Conservation (phyloP, 1,284 basidiomycete genomes). For the Tilletia setariae region DNA sequence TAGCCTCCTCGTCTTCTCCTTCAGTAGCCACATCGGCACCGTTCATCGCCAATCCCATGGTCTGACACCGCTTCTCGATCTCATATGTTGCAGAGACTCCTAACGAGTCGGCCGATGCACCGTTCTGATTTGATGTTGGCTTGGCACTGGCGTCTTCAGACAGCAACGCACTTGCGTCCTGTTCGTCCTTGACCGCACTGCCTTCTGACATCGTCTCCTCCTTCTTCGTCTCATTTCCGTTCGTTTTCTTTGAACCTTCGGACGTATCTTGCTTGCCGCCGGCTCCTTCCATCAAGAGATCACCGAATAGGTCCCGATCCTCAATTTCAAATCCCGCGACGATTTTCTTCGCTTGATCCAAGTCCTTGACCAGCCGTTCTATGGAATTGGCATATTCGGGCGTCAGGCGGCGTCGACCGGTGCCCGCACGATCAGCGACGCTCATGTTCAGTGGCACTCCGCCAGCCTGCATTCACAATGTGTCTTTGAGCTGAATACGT, state of each 20-base stretch:
- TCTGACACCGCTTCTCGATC: conserved; percentile 26
- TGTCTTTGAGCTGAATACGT: not conserved
- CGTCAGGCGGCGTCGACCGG: conserved; percentile 38
- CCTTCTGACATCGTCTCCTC: too few species aligned
- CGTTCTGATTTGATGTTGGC: too few species aligned
- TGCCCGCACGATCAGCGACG: conserved; percentile 36
- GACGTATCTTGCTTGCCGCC: not conserved
- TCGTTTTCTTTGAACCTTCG: not conserved
- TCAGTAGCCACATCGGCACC: conserved; percentile 23
- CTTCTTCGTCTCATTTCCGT: not conserved
- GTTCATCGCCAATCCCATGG: conserved; percentile 22
- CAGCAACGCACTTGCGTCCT: too few species aligned
- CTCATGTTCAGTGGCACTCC: conserved; percentile 41
- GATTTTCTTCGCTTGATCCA: conserved; percentile 37
- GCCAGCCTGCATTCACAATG: conserved; percentile 27
- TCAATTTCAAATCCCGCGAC: conserved; percentile 34
- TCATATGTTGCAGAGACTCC: conserved; percentile 19
- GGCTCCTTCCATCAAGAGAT: not conserved
- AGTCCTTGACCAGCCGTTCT: conserved; percentile 36
- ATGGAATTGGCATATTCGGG: conserved; percentile 40
- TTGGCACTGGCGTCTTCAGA: too few species aligned
- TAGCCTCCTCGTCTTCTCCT: conserved; percentile 23
- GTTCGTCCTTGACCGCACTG: too few species aligned
- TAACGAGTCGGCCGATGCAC: not conserved
- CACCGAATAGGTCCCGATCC: conserved; percentile 35